Evolutionary conservation across 805 yeast species (phyloP), one percentile per base, ranked within the genome.

Genomic region (Millerozyma miso): DNA sequence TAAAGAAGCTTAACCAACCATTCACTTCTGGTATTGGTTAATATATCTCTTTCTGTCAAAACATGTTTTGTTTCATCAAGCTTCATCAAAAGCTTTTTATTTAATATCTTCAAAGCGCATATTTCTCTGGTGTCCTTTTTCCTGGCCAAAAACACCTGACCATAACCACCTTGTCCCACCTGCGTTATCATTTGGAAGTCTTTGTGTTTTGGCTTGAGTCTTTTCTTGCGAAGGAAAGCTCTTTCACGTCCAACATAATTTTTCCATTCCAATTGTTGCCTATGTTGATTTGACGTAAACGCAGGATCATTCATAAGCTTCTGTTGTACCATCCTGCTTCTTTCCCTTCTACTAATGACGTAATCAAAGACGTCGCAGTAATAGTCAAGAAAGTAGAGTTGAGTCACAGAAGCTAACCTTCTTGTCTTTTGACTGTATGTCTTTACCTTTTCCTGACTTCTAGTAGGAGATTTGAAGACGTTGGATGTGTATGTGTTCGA

Each of bases 81-180:
- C 65, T 87, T 90, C 46, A 87, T 81, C 50, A 91, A 73, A 54
- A 90, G 73, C 55, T 84, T 84, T 63, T 93, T 93, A 62, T 88
- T 90, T 58, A 93, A 74, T 12, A 93, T 87, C 62, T 93, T 93
- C 54, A 93, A 73, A 2, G 99, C 99, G 65, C 97, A 91, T 37
- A 93, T 85, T 65, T 93, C 99, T 49, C 83, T 80, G 1, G 98
- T 89, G 58, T 93, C 99, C 52, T 82, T 83, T 72, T 93, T 93
- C 52, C 90, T 79, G 1, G 99, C 97, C 48, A 93, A 69, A 56
- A 88, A 93, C n/a, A 93, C 99, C 66, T 93, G 97, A 18, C 99
- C 99, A 59, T 93, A 93, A 3, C 99, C 99, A 58, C 99, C 99
- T 70, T 93, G 99, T 12, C 99, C 99, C 26, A 93, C 97, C 69